Evolutionary conservation across 176 grass and related monocot genomes (phyloP), one percentile per base, ranked within the genome.

Genomic region (Ampelocalamus luodianensis): DNA sequence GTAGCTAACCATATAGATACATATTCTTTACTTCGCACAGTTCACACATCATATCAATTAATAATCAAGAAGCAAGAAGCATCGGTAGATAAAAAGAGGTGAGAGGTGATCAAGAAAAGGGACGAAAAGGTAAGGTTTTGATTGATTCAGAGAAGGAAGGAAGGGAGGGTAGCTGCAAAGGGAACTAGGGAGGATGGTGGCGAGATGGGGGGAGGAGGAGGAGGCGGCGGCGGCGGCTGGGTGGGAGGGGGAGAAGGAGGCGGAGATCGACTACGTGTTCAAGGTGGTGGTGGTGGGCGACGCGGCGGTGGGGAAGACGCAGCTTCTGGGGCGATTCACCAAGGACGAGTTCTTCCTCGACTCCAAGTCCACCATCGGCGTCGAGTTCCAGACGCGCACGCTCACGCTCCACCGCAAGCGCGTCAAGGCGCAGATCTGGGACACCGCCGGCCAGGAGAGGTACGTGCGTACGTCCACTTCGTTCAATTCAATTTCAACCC

Each of bases 401-500:
- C 80, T 91, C 85, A 76, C 76, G 17, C 60, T 91, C 85, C 85
- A 80, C 75, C 80, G 85, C 68, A 94, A 94, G 81, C 89, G 61
- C 5, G 83, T 97, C 90, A 97, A 94, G 88, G 88, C 95, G 79
- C 95, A 97, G 90, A 97, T 97, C 84, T 97, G 95, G 95, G 95
- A 97, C 89, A 97, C 95, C 73, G 95, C 95, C 5, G 95, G 95
- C 0, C 95, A 97, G 86, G 95, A 97, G 80, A 90, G 92, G 92
- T 94, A 82, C 65, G 45, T 4, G 0, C 1, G 0, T 6, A 29
- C 3, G 3, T 10, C 64, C 59, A 4, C 13, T 5, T 4, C 9
- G 3, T n/a, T 10, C 65, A n/a, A 10, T 15, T 5, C 48, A 50
- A 49, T 5, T n/a, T 9, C 53, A 22, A 56, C 53, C 53, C 18